Evolutionary conservation across 805 yeast genomes (phyloP).

Genomic region (Lipomyces kockii): DNA sequence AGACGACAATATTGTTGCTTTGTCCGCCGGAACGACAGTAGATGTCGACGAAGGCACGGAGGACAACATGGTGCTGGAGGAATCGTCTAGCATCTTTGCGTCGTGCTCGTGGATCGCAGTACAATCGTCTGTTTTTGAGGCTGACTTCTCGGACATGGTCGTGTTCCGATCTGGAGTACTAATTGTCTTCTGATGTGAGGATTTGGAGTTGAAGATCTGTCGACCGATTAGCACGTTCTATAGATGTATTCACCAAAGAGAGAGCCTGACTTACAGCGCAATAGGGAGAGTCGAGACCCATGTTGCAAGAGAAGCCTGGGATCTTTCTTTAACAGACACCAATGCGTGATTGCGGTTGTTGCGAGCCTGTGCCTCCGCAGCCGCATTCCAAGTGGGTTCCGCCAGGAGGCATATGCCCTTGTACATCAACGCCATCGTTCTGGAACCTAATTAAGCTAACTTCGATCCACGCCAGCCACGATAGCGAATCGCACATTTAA

Average conservation of each 20-base stretch:
- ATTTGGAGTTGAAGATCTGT: not conserved
- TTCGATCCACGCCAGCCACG: no score
- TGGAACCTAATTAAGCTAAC: no score
- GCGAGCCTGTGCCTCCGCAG: no score
- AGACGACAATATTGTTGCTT: conserved; percentile 2
- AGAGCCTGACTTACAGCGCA: not conserved
- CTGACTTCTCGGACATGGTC: not conserved
- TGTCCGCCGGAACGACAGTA: not conserved
- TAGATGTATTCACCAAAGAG: not conserved
- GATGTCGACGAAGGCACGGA: not conserved
- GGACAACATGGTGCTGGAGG: conserved; percentile 1
- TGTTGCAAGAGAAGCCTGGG: not conserved
- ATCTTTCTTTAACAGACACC: no score
- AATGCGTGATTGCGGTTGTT: no score
- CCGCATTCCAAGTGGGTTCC: no score
- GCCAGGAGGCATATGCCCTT: no score
- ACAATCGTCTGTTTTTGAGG: not conserved
- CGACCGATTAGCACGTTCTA: not conserved
- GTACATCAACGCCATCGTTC: no score
- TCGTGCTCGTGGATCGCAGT: not conserved
- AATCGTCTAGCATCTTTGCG: not conserved
- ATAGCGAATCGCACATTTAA: no score
- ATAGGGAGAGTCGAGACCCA: not conserved
- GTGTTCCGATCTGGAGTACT: not conserved
- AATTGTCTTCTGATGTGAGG: not conserved